Evolutionary conservation across 345 rosid genomes (phyloP).

Genomic region (Trapa bicornis): DNA sequence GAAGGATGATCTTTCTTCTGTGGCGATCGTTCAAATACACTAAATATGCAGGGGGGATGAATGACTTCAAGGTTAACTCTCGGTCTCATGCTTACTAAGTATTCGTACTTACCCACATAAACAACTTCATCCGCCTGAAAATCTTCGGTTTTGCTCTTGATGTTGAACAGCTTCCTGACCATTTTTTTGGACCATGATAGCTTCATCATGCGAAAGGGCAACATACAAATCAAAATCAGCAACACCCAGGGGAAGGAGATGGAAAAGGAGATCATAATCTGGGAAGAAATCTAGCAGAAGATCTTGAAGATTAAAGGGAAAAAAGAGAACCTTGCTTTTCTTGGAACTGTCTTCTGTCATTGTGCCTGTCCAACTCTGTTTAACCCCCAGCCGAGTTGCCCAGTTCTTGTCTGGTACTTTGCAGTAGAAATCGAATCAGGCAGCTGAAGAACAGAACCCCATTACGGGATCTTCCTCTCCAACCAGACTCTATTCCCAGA

Average conservation of each 20-base stretch:
- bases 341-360: constrained; percentile 80
- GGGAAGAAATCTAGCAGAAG: background rate
- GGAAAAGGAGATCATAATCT: background rate
- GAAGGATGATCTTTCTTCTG: background rate
- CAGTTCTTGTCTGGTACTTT: background rate
- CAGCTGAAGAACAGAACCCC: background rate
- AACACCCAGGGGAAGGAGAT: background rate
- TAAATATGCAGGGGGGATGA: no score
- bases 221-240: background rate
- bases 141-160: constrained; percentile 78
- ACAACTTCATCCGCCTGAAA: constrained; percentile 71
- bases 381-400: background rate
- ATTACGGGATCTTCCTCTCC: background rate
- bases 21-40: no score
- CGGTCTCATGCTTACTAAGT: no score
- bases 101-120: constrained; percentile 37
- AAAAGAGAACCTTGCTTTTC: constrained; percentile 66
- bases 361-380: constrained; percentile 29
- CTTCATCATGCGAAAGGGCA: constrained; percentile 20
- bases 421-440: constrained; percentile 12
- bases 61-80: no score
- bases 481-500: constrained; percentile 4
- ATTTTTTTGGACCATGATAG: constrained; percentile 89
- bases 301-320: background rate
- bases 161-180: constrained; percentile 84